Base-by-base conservation (phyloP, 352 stramenopile species). In the Phytophthora quininea region DNA sequence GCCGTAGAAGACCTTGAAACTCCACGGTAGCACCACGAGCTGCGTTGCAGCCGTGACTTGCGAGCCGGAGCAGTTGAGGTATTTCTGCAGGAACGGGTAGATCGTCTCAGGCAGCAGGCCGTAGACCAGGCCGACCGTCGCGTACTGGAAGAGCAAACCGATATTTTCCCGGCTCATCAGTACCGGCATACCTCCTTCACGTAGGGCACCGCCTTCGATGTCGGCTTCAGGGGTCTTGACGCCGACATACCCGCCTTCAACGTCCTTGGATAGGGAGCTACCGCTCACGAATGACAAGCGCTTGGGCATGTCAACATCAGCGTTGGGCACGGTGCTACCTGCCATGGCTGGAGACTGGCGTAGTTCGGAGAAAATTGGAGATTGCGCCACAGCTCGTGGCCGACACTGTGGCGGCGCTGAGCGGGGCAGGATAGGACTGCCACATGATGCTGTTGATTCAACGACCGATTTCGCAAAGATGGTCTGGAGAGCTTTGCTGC, bases 61-160 rank as follows among this genome's bases (percentile, higher is more conserved):
- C 1, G 76, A 40, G 3, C 73, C 74, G 31, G 69, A 71, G 35
- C 70, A 73, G 50, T 85, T 73, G 12, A 84, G 45, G 56, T 84
- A 88, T 14, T 67, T 27, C 35, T 73, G 63, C 54, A 85, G 50
- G 59, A 88, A 69, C 3, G 79, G 73, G 64, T 84, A 87, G 35
- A 80, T 70, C 0, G 73, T 76, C 12, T 42, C 52, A 11, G 77
- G 79, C 0, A 88, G 62, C 4, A 70, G 49, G 12, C 75, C 78
- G 50, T 79, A 78, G 14, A 81, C 52, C 1, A 85, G 59, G 4
- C 76, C 74, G 15, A 83, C 65, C 15, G 69, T 67, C 11, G 70
- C 65, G 45, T 84, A 84, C 47, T 86, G 72, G 37, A 64, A 64
- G 6, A 84, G 47, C 0, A 86, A 58, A 32, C 72, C 74, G 35